Conservation (phyloP, 23 red algal genomes). For the Gracilaria caudata region DNA sequence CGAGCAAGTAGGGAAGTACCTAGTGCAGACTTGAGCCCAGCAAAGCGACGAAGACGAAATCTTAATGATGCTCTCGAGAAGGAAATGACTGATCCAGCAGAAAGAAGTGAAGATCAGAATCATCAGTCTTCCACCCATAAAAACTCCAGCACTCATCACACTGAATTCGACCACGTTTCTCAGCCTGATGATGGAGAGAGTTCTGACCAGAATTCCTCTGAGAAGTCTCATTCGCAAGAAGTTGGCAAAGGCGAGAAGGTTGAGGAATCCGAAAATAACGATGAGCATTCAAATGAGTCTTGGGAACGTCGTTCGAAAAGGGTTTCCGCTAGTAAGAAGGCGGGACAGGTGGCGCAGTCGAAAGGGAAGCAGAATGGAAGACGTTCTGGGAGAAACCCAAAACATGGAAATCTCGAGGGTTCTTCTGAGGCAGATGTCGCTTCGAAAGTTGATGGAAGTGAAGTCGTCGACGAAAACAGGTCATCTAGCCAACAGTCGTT, state of each 20-base stretch:
- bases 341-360: neutral
- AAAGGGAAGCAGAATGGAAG: neutral
- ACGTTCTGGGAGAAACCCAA: neutral
- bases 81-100: neutral
- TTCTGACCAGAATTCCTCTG: neutral
- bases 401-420: neutral
- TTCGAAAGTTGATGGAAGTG: neutral
- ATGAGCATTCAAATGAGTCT: neutral
- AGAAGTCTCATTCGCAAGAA: neutral
- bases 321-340: neutral
- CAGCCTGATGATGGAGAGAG: neutral
- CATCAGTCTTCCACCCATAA: neutral
- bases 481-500: neutral
- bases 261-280: neutral
- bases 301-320: neutral
- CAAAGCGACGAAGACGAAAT: neutral
- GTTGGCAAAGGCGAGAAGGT: neutral
- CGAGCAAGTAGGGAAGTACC: slow-evolving; percentile 12
- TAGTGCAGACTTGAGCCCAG: neutral
- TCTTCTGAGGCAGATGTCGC: neutral
- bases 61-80: neutral
- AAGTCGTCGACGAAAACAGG: neutral
- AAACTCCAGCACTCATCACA: neutral
- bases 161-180: neutral
- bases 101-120: neutral